Evolutionary conservation across 2,329 filamentous ascomycete species (phyloP).

Genomic region (Aspergillus fructus): DNA sequence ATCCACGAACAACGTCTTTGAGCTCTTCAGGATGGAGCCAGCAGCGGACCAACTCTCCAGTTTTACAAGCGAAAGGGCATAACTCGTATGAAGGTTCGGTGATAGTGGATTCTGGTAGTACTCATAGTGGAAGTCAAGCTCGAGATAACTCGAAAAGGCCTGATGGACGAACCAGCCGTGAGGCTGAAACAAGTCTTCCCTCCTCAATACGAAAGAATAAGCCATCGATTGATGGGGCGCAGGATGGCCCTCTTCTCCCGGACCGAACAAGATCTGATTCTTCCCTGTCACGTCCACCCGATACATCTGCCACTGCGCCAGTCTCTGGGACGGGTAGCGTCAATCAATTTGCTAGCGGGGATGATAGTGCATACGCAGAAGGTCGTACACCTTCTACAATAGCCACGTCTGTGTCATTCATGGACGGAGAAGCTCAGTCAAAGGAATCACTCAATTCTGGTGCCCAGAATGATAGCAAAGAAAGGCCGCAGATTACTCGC

Average conservation of each 20-base stretch:
- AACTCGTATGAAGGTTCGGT: constrained; percentile 27
- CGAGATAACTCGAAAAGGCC: constrained; percentile 27
- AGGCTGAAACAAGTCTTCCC: constrained; percentile 28
- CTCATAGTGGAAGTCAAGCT: constrained; percentile 19
- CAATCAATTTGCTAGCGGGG: constrained; percentile 28
- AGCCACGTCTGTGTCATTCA: constrained; percentile 29
- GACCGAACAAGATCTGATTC: constrained; percentile 34
- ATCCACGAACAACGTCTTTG: constrained; percentile 26
- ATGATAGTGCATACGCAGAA: constrained; percentile 26
- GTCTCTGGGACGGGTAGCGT: constrained; percentile 30
- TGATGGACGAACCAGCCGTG: constrained; percentile 29
- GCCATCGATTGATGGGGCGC: constrained; percentile 24
- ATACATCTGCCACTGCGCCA: constrained; percentile 26
- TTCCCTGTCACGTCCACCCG: constrained; percentile 28
- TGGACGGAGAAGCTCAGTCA: constrained; percentile 28
- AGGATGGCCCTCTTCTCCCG: constrained; percentile 31
- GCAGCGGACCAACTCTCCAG: constrained; percentile 33
- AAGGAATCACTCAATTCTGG: constrained; percentile 28
- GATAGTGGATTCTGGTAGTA: constrained; percentile 21
- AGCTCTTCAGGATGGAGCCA: constrained; percentile 32
- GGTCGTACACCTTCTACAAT: constrained; percentile 29
- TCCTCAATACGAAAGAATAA: constrained; percentile 24
- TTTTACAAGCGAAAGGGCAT: constrained; percentile 30
- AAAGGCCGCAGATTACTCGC: constrained; percentile 41
- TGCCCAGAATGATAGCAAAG: constrained; percentile 24